Percentiles rank a stretch among this genome's conserved stretches.
Conservation (phyloP, 179 eudicot genomes). For the Drosera spatulata region DNA sequence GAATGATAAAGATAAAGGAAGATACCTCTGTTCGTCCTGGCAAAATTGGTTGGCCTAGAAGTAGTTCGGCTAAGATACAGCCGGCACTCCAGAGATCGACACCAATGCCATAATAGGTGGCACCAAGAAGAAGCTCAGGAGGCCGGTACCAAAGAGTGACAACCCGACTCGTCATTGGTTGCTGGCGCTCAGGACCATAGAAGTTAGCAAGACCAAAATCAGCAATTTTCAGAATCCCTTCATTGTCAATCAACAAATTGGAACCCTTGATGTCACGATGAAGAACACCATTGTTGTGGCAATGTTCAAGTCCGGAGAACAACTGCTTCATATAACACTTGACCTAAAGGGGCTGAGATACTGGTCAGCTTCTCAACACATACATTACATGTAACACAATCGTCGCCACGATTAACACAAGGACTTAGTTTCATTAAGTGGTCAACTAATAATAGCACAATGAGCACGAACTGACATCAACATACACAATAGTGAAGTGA, state of each 20-base stretch:
- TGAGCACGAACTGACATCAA: neutral
- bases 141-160: conserved; percentile 97
- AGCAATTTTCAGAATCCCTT: conserved; percentile 77
- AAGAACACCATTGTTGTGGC: conserved; percentile 80
- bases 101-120: conserved; percentile 69
- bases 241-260: conserved; percentile 70
- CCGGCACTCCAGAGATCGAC: conserved; percentile 99
- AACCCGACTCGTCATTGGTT: conserved; percentile 88
- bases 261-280: conserved; percentile 96
- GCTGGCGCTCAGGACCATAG: conserved; percentile 50
- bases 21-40: conserved; percentile 91
- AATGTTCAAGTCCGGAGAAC: conserved; percentile 88
- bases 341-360: conserved; percentile 33
- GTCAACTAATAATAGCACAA: neutral
- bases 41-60: conserved; percentile 80
- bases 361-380: conserved; percentile 1
- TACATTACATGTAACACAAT: neutral
- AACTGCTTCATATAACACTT: conserved; percentile 86
- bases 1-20: conserved; percentile 2
- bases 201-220: conserved; percentile 90
- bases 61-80: conserved; percentile 81
- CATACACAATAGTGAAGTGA: conserved; percentile 4
- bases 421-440: no score
- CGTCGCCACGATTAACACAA: no score
- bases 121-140: conserved; percentile 87